Evolutionary conservation across 2,329 filamentous ascomycete species (phyloP).

Genomic region (Aspergillus ochraceoroseus): DNA sequence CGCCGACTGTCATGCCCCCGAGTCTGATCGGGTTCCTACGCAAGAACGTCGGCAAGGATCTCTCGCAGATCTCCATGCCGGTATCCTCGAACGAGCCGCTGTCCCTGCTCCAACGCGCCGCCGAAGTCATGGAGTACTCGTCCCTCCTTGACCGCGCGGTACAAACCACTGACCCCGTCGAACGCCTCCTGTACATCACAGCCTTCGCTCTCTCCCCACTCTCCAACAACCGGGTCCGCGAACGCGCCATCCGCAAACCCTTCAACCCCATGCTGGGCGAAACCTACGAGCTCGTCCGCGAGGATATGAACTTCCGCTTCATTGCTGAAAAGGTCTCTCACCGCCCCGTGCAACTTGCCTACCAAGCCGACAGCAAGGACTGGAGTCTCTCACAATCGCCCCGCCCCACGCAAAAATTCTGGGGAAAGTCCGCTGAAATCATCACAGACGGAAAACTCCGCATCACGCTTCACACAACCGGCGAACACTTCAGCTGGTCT

Average conservation of each 20-base stretch:
- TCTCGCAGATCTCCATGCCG: constrained; percentile 95
- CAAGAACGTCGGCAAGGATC: constrained; percentile 96
- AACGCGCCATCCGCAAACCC: constrained; percentile 88
- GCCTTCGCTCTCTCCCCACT: constrained; percentile 89
- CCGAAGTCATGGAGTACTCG: constrained; percentile 88
- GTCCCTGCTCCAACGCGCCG: constrained; percentile 79
- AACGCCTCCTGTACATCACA: constrained; percentile 76
- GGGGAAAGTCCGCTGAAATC: constrained; percentile 94
- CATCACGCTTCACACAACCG: constrained; percentile 66
- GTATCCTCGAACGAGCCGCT: constrained; percentile 92
- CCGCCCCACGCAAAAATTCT: constrained; percentile 91
- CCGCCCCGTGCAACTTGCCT: constrained; percentile 84
- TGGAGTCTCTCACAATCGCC: constrained; percentile 90
- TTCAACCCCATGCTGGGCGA: constrained; percentile 97
- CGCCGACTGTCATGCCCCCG: constrained; percentile 73
- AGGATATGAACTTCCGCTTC: constrained; percentile 81
- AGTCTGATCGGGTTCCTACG: constrained; percentile 90
- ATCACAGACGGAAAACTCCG: constrained; percentile 85
- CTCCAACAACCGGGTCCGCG: constrained; percentile 74
- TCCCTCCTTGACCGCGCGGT: constrained; percentile 73
- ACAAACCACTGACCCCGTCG: constrained; percentile 51
- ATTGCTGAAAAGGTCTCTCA: constrained; percentile 95
- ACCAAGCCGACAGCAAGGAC: constrained; percentile 77
- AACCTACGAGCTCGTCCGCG: constrained; percentile 85
- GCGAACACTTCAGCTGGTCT: constrained; percentile 84